Base-by-base conservation (phyloP, 1,139 yeast species). In the Suhomyces choctaworum region DNA sequence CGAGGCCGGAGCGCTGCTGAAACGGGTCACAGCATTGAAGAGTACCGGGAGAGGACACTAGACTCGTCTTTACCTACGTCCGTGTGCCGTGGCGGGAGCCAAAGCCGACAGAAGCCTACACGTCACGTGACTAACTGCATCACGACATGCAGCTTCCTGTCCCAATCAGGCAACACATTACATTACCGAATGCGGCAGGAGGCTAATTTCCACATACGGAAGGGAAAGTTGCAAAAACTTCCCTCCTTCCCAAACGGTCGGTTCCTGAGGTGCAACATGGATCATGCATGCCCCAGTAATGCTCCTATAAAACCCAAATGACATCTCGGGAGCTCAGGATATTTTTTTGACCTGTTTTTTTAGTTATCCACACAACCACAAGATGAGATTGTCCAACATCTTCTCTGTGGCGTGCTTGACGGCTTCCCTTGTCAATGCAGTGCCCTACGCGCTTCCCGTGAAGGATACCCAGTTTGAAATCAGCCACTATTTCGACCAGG, bases 371-470 rank as follows among this genome's bases (percentile, higher is more conserved):
- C n/a, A n/a, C n/a, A n/a, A n/a, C n/a, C n/a, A n/a, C n/a, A n/a
- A n/a, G 11, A 45, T 46, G 49, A 46, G 33, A 35, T 25, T 42
- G 2, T 34, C 32, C 21, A 32, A 36, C 13, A 30, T 37, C 24
- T 39, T 46, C 26, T 34, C 37, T 22, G 25, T 32, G 32, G 29
- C 42, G 14, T 28, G 24, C 24, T 29, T 36, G 8, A 34, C 40
- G 23, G 25, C 44, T 17, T 35, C 44, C 11, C 14, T 40, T 26
- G 44, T 36, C 20, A 28, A 22, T 16, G 50, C 52, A 16, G 29
- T 48, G 21, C 58, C 60, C n/a, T 24, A 40, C 16, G 51, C 48
- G 22, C 27, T 44, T n/a, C 56, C 62, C 8, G 47, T 51, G 7
- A 46, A 45, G 12, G 50, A 50, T 15, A 22, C 52, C 19, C 37